Evolutionary conservation across 352 stramenopile species (phyloP).

Genomic region (Aphanomyces astaci): DNA sequence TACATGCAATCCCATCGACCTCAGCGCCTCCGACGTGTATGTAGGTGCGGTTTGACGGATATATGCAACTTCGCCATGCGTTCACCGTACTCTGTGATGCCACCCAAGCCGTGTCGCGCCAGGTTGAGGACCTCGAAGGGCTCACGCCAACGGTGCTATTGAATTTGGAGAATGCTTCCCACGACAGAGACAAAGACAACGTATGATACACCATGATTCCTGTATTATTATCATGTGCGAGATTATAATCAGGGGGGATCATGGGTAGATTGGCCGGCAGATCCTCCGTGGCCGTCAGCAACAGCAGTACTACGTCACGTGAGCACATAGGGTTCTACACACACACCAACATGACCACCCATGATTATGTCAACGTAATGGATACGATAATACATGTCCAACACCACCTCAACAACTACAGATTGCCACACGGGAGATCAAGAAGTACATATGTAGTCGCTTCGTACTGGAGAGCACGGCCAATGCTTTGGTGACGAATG

Average conservation of each 20-base stretch:
- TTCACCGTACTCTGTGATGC: not conserved
- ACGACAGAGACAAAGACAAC: conserved; percentile 17
- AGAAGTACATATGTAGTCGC: too few relatives aligned
- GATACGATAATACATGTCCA: too few relatives aligned
- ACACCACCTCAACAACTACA: too few relatives aligned
- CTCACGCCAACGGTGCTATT: not conserved
- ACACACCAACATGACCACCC: too few relatives aligned
- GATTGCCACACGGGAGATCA: too few relatives aligned
- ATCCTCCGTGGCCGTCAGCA: conserved; percentile 4
- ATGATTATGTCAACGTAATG: too few relatives aligned
- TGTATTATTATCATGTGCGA: too few relatives aligned
- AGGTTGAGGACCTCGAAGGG: not conserved
- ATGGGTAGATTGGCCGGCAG: not conserved
- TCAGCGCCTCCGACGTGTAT: not conserved
- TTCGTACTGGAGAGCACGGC: conserved; percentile 30
- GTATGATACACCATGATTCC: conserved; percentile 1
- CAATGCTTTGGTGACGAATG: conserved; percentile 38
- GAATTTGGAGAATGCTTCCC: conserved; percentile 13
- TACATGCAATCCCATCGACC: too few relatives aligned
- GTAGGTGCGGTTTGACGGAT: conserved; percentile 20
- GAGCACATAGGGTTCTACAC: not conserved
- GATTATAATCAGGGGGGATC: too few relatives aligned
- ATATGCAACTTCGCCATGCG: conserved; percentile 16
- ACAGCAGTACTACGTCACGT: not conserved
- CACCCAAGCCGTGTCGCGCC: not conserved